phyloP scores from a whole-genome alignment of 2,329 filamentous ascomycete genomes.

The Ascochyta lentis region DNA sequence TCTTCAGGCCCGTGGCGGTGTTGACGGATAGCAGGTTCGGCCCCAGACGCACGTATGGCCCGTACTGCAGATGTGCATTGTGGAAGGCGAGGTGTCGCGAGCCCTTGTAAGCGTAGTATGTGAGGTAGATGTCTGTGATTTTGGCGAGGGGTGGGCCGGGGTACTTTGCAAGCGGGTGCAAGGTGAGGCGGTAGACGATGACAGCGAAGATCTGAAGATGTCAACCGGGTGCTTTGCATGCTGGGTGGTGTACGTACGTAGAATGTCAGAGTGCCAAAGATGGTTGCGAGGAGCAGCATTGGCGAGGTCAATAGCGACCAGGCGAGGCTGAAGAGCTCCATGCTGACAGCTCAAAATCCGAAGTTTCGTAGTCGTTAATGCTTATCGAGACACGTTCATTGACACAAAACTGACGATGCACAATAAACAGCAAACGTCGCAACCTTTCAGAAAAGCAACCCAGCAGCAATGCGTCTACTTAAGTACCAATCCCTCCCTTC shows the following conservation, averaged over 20 bases:
- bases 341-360: conserved; percentile 8
- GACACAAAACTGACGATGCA: conserved; percentile 2
- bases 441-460: too few species aligned
- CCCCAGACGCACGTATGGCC: conserved; percentile 74
- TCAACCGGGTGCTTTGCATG: conserved; percentile 14
- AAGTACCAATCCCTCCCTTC: conserved; percentile 24
- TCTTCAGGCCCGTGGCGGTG: conserved; percentile 61
- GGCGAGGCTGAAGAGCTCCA: conserved; percentile 28
- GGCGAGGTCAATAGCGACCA: conserved; percentile 34
- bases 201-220: conserved; percentile 30
- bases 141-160: conserved; percentile 52
- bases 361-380: background rate
- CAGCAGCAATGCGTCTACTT: conserved; percentile 9
- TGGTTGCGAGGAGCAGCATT: conserved; percentile 31
- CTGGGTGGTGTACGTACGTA: conserved; percentile 28
- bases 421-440: background rate
- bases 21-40: conserved; percentile 82
- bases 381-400: conserved; percentile 12
- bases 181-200: conserved; percentile 49
- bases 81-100: conserved; percentile 77
- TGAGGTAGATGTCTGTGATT: conserved; percentile 47
- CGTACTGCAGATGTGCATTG: conserved; percentile 74
- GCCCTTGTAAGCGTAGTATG: conserved; percentile 76
- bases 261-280: conserved; percentile 32
- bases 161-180: conserved; percentile 53